Evolutionary conservation across 2,329 filamentous ascomycete genomes (phyloP), one percentile per base, ranked within the genome.

Genomic region (Hirsutella thompsonii): DNA sequence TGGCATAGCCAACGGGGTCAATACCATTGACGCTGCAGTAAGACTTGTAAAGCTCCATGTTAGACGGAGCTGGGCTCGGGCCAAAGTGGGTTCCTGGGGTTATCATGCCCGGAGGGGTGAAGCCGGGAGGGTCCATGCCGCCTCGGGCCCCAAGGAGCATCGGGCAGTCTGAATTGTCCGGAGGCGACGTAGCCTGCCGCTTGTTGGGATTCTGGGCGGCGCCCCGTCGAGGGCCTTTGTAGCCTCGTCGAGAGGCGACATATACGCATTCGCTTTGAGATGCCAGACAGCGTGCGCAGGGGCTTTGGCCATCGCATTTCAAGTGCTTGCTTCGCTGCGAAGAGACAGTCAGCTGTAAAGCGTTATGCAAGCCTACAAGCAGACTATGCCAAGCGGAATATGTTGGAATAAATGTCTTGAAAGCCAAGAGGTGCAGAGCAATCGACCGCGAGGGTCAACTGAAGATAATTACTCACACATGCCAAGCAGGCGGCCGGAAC

Each of bases 171-270:
- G 54, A 48, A 9, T 50, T 50, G 19, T 51, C 40, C 13, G 54
- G 49, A 13, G 58, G 54, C 21, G 70, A 66, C 18, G 67, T 68
- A 19, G 67, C 63, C 51, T 69, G 68, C 16, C 66, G 64, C 55
- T 73, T 75, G 53, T 68, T 67, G 9, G 64, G 62, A 49, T 66
- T 72, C 43, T 58, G 58, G 6, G 57, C 49, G n/a, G 55, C 47
- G 16, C 52, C 57, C 63, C 61, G 47, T 47, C 61, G 49, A 47
- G 60, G 55, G 13, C 81, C 80, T 59, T 83, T 85, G 63, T 83
- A 85, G 23, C 83, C 83, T 45, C 83, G 74, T 35, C 83, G 77
- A 32, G 82, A 87, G 36, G 81, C 77, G 38, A 85, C 75, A 55
- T 86, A 88, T 52, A 78, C 63, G 57, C 84, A 90, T 37, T 79